Percentiles rank a stretch among this genome's conserved stretches.
phyloP scores from a whole-genome alignment of 2,329 filamentous ascomycete species.

The Neopestalotiopsis rosae region DNA sequence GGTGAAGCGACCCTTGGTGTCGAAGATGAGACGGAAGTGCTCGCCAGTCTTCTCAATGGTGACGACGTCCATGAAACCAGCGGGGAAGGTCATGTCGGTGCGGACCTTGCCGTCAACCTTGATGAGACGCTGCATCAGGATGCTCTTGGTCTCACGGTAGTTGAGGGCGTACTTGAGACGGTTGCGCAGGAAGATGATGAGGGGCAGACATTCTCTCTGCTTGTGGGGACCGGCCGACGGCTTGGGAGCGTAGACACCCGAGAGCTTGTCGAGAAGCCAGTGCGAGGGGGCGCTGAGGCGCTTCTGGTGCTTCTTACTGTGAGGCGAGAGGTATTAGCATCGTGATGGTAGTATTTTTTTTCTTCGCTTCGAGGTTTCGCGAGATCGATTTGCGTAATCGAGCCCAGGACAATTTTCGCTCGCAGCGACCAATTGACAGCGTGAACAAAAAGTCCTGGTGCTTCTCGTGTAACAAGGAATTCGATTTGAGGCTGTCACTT shows the following conservation, averaged over 20 bases:
- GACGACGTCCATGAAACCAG: slow-evolving; percentile 99
- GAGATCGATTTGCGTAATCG: neutral
- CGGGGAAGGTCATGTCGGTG: slow-evolving; percentile 96
- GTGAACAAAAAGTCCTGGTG: neutral
- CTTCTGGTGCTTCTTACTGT: slow-evolving; percentile 99
- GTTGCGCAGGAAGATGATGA: slow-evolving; percentile 97
- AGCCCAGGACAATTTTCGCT: neutral
- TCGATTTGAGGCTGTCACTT: slow-evolving; percentile 39
- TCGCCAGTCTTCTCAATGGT: slow-evolving; percentile 99
- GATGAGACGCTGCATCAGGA: slow-evolving; percentile 99
- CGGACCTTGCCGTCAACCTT: slow-evolving; percentile 99
- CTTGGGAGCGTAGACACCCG: slow-evolving; percentile 80
- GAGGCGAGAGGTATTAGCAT: slow-evolving; percentile 37
- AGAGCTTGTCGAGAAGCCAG: slow-evolving; percentile 99
- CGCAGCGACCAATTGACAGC: neutral
- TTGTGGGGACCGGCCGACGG: slow-evolving; percentile 93
- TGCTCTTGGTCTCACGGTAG: slow-evolving; percentile 94
- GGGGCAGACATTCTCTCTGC: slow-evolving; percentile 96
- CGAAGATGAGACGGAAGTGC: slow-evolving; percentile 99
- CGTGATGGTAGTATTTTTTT: neutral
- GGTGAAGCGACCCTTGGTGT: slow-evolving; percentile 99
- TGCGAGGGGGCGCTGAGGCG: slow-evolving; percentile 98
- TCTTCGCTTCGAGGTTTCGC: slow-evolving; percentile 22
- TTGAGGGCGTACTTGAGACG: slow-evolving; percentile 99
- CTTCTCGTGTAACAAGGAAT: neutral